A percentile compares a stretch with the other conserved stretches of the same genome.
Conservation (phyloP, 176 grass and related monocot genomes). For the Avena insularis region DNA sequence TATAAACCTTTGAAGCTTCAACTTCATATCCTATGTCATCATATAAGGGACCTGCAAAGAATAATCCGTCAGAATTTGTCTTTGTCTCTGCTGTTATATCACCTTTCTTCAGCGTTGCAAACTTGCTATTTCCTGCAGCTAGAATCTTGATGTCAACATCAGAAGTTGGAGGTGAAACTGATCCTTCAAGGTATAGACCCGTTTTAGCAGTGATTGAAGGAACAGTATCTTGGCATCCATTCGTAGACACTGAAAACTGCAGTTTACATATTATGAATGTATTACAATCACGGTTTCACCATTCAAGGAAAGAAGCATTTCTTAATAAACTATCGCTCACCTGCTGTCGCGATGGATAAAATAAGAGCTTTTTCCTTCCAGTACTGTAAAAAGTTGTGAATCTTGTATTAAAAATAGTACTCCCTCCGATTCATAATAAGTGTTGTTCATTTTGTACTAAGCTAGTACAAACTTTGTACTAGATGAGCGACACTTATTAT, state of each 20-base stretch:
- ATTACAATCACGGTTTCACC: conserved; percentile 31
- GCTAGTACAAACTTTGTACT: too few relatives aligned
- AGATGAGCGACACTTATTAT: too few relatives aligned
- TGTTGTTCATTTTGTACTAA: too few relatives aligned
- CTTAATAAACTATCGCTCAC: conserved; percentile 52
- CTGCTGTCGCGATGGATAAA: conserved; percentile 86
- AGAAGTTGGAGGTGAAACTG: conserved; percentile 74
- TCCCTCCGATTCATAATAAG: too few relatives aligned
- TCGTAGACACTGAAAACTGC: conserved; percentile 79
- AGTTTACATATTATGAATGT: conserved; percentile 23
- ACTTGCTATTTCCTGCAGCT: conserved; percentile 68
- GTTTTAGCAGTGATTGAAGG: conserved; percentile 66
- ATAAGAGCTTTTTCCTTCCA: conserved; percentile 75
- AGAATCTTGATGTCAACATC: conserved; percentile 81
- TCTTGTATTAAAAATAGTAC: conserved; percentile 28
- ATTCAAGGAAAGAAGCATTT: conserved; percentile 20
- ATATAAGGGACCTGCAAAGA: conserved; percentile 84
- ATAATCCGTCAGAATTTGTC: conserved; percentile 74
- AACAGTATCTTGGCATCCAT: conserved; percentile 80
- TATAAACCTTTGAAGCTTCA: conserved; percentile 84
- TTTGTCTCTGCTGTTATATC: conserved; percentile 84
- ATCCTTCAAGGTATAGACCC: conserved; percentile 89
- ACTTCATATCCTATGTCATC: conserved; percentile 86
- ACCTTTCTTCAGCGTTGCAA: conserved; percentile 67
- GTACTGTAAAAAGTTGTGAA: conserved; percentile 56